Percentiles rank a stretch among this genome's conserved stretches.
These are phyloP conservation scores for Boletus huronensis DNA, from an alignment of 768 basidiomycete species.

Conservation along the genomic window DNA sequence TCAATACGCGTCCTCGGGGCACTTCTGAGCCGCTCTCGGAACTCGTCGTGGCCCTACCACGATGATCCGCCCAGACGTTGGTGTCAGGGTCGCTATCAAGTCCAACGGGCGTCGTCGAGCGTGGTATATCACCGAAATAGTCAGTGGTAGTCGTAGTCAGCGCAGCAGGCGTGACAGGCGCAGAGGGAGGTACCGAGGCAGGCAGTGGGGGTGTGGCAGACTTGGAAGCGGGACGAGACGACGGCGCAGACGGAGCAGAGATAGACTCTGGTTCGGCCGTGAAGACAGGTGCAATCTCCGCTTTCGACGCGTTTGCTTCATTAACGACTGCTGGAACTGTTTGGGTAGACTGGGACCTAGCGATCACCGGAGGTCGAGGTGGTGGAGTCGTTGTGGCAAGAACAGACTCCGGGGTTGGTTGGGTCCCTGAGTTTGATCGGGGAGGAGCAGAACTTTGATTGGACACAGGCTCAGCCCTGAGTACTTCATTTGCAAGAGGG, in stretches of 20 bases:
- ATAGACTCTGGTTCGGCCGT: constrained; percentile 48
- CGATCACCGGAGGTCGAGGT: constrained; percentile 5
- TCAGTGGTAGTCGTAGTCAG: background rate
- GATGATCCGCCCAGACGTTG: constrained; percentile 32
- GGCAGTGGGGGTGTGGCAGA: constrained; percentile 16
- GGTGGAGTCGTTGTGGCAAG: constrained; percentile 14
- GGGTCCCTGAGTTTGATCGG: constrained; percentile 21
- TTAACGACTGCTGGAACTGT: constrained; percentile 7
- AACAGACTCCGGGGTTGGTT: constrained; percentile 15
- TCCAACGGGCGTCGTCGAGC: constrained; percentile 23
- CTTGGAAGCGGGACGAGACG: constrained; percentile 18
- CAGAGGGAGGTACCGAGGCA: constrained; percentile 18
- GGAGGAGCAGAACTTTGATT: constrained; percentile 14
- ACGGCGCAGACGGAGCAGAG: constrained; percentile 2
- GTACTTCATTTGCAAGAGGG: constrained; percentile 37
- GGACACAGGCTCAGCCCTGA: constrained; percentile 16
- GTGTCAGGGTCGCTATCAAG: constrained; percentile 18
- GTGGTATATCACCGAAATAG: constrained; percentile 29
- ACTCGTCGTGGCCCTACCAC: background rate
- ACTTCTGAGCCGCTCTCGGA: constrained; percentile 24
- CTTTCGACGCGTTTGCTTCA: constrained; percentile 26
- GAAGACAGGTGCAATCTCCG: constrained; percentile 44
- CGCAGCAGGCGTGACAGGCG: constrained; percentile 25
- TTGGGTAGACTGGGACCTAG: background rate
- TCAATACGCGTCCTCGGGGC: constrained; percentile 16